Conservation (phyloP, 768 basidiomycete species). For the Panaeolus papilionaceus region DNA sequence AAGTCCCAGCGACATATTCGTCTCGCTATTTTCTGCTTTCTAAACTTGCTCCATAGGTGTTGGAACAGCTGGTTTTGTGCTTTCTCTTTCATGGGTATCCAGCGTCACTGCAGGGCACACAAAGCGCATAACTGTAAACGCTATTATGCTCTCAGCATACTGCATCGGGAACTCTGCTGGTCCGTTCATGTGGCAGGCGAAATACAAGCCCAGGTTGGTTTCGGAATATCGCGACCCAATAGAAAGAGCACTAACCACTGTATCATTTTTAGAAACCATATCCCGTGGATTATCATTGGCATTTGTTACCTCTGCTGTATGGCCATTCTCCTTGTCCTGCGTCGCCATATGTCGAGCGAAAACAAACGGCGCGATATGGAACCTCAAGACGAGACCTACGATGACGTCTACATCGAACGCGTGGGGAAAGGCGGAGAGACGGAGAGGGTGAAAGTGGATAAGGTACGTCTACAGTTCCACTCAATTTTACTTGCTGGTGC, state of each 20-base stretch:
- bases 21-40: not conserved
- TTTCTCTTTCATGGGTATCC: constrained; percentile 69
- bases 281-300: constrained; percentile 83
- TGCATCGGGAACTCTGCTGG: constrained; percentile 67
- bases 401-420: constrained; percentile 66
- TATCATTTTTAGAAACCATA: constrained; percentile 56
- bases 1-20: constrained; percentile 13
- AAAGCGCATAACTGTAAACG: constrained; percentile 72
- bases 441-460: constrained; percentile 65
- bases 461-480: constrained; percentile 48
- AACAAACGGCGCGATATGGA: constrained; percentile 70
- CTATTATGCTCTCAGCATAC: constrained; percentile 77
- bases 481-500: not conserved
- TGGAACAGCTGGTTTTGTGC: constrained; percentile 61
- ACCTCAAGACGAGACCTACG: constrained; percentile 55
- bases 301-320: constrained; percentile 65
- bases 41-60: constrained; percentile 38
- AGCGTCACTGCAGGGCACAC: constrained; percentile 75
- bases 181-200: constrained; percentile 80
- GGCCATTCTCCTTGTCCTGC: constrained; percentile 51
- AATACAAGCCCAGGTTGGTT: constrained; percentile 67
- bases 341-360: constrained; percentile 59
- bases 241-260: not conserved
- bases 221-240: not conserved
- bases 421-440: constrained; percentile 54